Evolutionary conservation across 371 early-diverging fungal genomes (phyloP).

Genomic region (Mucor lusitanicus): DNA sequence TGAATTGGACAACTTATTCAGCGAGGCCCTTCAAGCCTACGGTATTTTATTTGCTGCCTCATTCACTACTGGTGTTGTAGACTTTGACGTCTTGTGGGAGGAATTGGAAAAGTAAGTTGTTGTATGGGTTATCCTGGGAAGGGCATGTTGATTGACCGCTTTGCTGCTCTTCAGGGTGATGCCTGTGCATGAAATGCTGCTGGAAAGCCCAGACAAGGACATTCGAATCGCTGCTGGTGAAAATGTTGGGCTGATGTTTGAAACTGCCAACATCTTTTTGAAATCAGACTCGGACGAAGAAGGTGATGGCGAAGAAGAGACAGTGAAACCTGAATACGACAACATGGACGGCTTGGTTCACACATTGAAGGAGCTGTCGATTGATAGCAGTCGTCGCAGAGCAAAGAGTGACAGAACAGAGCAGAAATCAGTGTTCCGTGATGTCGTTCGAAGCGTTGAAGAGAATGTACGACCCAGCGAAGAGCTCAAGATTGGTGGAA

Average conservation of each 20-base stretch:
- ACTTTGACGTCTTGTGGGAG: conserved; percentile 44
- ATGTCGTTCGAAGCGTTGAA: conserved; percentile 71
- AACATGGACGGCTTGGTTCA: conserved; percentile 61
- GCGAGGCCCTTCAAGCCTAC: conserved; percentile 53
- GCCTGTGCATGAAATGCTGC: conserved; percentile 50
- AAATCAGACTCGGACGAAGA: conserved; percentile 28
- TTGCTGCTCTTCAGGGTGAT: conserved; percentile 28
- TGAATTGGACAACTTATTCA: conserved; percentile 31
- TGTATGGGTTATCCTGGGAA: not conserved
- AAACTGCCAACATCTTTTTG: conserved; percentile 33
- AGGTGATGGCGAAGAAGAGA: conserved; percentile 37
- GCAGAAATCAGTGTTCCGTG: conserved; percentile 71
- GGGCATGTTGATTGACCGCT: not conserved
- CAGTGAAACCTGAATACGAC: conserved; percentile 48
- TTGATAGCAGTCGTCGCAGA: conserved; percentile 62
- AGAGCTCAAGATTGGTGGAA: conserved; percentile 50
- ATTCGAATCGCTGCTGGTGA: conserved; percentile 76
- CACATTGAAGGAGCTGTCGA: conserved; percentile 55
- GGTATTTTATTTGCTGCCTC: conserved; percentile 53
- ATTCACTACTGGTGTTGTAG: conserved; percentile 43
- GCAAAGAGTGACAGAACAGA: conserved; percentile 64
- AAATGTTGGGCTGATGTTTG: conserved; percentile 76
- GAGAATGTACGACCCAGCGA: conserved; percentile 49
- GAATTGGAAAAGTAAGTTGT: conserved; percentile 51
- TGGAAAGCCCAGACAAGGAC: conserved; percentile 68